Evolutionary conservation across 2,329 filamentous ascomycete species (phyloP).

Genomic region (Fusarium oligoseptatum): DNA sequence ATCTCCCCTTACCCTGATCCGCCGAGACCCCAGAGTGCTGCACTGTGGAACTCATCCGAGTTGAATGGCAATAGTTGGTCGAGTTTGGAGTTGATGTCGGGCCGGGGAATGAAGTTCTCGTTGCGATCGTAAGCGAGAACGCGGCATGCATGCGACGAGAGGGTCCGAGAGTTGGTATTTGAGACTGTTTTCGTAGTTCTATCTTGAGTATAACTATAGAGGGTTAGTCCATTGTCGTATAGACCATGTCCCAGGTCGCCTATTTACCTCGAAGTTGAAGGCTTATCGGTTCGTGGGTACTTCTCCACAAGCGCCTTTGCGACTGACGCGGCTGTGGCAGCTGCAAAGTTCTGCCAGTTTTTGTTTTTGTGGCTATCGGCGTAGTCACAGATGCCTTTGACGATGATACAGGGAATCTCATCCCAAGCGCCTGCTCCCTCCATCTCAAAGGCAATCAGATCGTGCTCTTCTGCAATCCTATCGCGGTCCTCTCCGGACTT

Average conservation of each 20-base stretch:
- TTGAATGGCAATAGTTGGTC: constrained; percentile 5
- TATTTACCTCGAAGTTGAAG: neutral
- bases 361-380: constrained; percentile 43
- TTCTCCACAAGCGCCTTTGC: constrained; percentile 55
- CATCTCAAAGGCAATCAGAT: constrained; percentile 49
- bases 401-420: constrained; percentile 52
- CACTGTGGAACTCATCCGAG: neutral
- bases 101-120: constrained; percentile 19
- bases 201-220: neutral
- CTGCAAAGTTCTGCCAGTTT: constrained; percentile 56
- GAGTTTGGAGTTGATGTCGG: constrained; percentile 15
- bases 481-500: constrained; percentile 54
- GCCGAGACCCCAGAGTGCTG: constrained; percentile 30
- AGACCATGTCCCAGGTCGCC: neutral
- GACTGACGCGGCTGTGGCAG: constrained; percentile 55
- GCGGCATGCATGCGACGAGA: neutral
- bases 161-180: neutral
- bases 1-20: constrained; percentile 28
- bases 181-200: neutral
- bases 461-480: constrained; percentile 37
- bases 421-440: constrained; percentile 51
- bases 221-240: neutral
- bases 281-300: constrained; percentile 6
- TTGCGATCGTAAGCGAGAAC: constrained; percentile 32
- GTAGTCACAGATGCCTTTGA: constrained; percentile 56